Conservation (phyloP, 306 rosid genomes). For the Rubus parviflorus region DNA sequence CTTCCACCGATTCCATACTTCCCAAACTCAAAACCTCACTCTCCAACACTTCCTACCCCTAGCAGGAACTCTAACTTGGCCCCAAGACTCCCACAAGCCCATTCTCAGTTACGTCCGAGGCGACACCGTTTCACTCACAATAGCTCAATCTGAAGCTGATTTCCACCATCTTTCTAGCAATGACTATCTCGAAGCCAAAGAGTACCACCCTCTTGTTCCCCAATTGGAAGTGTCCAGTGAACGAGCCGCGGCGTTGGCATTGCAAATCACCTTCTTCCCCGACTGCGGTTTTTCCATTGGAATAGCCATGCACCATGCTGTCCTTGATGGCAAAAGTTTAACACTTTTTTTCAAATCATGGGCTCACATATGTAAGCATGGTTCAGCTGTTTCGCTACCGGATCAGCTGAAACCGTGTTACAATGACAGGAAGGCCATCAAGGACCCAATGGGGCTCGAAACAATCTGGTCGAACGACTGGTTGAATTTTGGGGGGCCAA, state of each 20-base stretch:
- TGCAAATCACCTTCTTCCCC: constrained; percentile 56
- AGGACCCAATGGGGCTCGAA: constrained; percentile 5
- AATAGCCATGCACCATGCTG: constrained; percentile 40
- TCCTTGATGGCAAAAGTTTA: constrained; percentile 47
- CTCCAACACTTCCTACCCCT: constrained; percentile 51
- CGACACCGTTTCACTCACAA: constrained; percentile 33
- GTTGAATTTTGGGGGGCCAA: background rate
- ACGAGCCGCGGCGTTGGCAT: constrained; percentile 26
- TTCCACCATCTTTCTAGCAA: constrained; percentile 25
- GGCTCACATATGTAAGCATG: constrained; percentile 37
- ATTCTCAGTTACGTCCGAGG: constrained; percentile 30
- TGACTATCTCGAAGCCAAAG: constrained; percentile 17
- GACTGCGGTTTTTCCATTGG: constrained; percentile 45
- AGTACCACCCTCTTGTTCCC: constrained; percentile 40
- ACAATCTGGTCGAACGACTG: background rate
- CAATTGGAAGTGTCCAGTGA: constrained; percentile 17
- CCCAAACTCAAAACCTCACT: constrained; percentile 53
- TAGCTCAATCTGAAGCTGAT: constrained; percentile 36
- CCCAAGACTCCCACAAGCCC: constrained; percentile 37
- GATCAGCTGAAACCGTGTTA: constrained; percentile 31
- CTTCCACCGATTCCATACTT: constrained; percentile 19
- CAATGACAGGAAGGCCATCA: constrained; percentile 29
- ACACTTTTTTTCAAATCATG: constrained; percentile 56
- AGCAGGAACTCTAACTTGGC: constrained; percentile 52
- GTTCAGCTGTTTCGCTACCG: background rate